A percentile compares a stretch with the other conserved stretches of the same genome.
Conservation (phyloP, 257 asterid genomes). For the Pogostemon cablin region DNA sequence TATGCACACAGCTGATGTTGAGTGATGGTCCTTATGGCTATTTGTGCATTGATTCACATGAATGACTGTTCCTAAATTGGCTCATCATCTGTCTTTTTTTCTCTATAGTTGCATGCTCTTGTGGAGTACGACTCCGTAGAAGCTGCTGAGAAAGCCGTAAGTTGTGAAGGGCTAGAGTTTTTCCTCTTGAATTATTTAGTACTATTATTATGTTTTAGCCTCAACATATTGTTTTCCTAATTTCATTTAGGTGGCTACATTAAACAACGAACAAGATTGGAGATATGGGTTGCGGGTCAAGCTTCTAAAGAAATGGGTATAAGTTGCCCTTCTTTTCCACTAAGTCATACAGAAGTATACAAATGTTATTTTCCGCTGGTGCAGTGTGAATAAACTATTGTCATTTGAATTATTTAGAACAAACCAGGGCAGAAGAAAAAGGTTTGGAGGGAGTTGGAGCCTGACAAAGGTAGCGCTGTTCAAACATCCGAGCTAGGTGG, state of each 20-base stretch:
- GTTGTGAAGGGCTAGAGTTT: conserved; percentile 33
- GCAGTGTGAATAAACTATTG: conserved; percentile 11
- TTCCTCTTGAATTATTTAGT: neutral
- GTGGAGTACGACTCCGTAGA: conserved; percentile 82
- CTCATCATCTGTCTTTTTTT: conserved; percentile 22
- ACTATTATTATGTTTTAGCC: conserved; percentile 16
- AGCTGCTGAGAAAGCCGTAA: conserved; percentile 96
- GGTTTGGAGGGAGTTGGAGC: conserved; percentile 64
- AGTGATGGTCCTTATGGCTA: neutral
- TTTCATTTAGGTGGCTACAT: conserved; percentile 60
- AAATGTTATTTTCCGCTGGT: neutral
- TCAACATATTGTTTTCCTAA: conserved; percentile 25
- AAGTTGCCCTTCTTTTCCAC: conserved; percentile 17
- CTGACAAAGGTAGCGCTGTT: conserved; percentile 51
- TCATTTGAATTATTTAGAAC: conserved; percentile 43
- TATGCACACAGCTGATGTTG: neutral
- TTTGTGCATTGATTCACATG: conserved; percentile 6
- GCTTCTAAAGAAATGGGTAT: conserved; percentile 78
- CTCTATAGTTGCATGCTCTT: conserved; percentile 79
- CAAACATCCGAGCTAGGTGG: conserved; percentile 54
- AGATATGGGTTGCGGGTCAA: conserved; percentile 94
- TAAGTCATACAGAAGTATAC: neutral
- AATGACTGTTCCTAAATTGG: conserved; percentile 17
- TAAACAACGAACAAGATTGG: conserved; percentile 97
- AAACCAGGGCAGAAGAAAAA: conserved; percentile 73